Evolutionary conservation across 768 basidiomycete genomes (phyloP), one percentile per base, ranked within the genome.

Genomic region (Austroboletus eburneus): DNA sequence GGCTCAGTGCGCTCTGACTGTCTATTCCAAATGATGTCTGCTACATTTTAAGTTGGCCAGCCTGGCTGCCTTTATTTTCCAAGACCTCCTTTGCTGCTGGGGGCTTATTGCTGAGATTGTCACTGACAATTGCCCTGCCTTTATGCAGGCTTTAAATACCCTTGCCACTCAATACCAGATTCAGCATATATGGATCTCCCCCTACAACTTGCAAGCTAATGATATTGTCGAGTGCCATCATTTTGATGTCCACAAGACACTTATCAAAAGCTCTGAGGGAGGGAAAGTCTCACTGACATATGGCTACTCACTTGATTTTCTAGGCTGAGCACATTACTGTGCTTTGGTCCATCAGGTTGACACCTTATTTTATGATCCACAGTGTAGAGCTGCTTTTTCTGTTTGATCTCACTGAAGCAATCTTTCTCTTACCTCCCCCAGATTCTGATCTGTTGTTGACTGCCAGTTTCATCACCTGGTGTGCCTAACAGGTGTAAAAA

Each of bases 311-410:
- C 29, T 29, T 13, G 13, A 13, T 29, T 13, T 29, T 29, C 29
- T 29, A 13, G 29, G 29, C 29, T 13, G 29, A 29, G 29, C 29
- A 29, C 29, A 13, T 29, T 29, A 29, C 29, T 29, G 13, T 29
- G 13, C 29, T 29, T 13, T 29, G 13, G 29, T 29, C 29, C 13
- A 29, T 13, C 29, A 29, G 29, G 7, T 13, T 29, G 13, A 7
- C 29, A 29, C 29, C 29, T 29, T 29, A 29, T 29, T 29, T 29
- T 29, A 29, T 7, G 29, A 39, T 41, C 1, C 34, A 70, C 43
- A 62, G 70, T 4, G 25, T 56, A 0, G 57, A 68, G 13, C 62
- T 64, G 0, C 38, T 70, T 0, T 57, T 70, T 17, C 50, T 62
- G 0, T 64, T 66, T 38, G 62, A 70, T 23, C 23, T 69, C 0